These are phyloP conservation scores for Russula sp. DNA, from an alignment of 768 basidiomycete species.

Conservation along the genomic window DNA sequence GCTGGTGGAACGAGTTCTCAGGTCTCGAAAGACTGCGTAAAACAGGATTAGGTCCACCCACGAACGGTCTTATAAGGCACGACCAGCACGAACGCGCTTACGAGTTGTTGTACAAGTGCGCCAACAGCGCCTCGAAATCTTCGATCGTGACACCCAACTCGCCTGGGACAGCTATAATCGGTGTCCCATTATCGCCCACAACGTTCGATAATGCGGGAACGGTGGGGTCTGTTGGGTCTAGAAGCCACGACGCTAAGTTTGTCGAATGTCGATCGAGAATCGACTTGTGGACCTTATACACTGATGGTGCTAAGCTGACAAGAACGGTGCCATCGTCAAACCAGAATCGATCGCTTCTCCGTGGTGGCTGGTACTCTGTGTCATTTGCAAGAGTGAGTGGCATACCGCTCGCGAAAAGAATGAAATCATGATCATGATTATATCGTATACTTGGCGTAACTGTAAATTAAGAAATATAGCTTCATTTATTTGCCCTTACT, in stretches of 20 bases:
- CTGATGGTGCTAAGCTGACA: slow-evolving; percentile 36
- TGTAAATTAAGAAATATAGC: background rate
- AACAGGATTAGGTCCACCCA: background rate
- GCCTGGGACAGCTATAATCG: slow-evolving; percentile 31
- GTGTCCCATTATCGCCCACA: slow-evolving; percentile 1
- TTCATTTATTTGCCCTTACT: background rate
- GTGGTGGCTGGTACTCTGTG: background rate
- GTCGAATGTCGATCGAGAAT: slow-evolving; percentile 48
- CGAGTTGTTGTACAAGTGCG: slow-evolving; percentile 62
- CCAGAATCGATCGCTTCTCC: slow-evolving; percentile 33
- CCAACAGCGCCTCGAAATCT: slow-evolving; percentile 53
- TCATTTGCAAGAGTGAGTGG: background rate
- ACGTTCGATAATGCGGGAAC: background rate
- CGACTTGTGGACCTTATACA: slow-evolving; percentile 52
- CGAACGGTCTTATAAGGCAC: background rate
- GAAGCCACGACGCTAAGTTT: slow-evolving; percentile 22
- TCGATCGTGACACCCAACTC: slow-evolving; percentile 32
- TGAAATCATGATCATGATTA: background rate
- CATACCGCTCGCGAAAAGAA: background rate
- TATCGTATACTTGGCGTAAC: no score
- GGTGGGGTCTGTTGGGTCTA: background rate
- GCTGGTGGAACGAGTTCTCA: slow-evolving; percentile 33
- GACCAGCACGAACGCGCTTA: slow-evolving; percentile 33
- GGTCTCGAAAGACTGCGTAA: slow-evolving; percentile 7
- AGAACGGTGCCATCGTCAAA: slow-evolving; percentile 59